phyloP scores from a whole-genome alignment of 2,329 filamentous ascomycete species.

The Anisogramma anomala region DNA sequence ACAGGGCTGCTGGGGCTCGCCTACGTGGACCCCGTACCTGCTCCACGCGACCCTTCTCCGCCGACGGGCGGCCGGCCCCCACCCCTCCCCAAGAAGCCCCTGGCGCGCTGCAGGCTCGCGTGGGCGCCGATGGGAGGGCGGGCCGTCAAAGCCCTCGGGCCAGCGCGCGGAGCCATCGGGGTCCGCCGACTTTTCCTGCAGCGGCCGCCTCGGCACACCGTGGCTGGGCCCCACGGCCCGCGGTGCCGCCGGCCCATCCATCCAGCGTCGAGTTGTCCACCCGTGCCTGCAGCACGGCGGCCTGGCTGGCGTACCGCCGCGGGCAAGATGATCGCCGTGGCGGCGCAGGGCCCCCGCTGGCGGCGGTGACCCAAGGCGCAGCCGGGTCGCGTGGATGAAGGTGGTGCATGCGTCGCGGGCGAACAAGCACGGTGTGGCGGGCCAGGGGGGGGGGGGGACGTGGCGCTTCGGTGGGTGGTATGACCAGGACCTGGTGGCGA shows the following conservation, averaged over 20 bases:
- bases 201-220: too few relatives aligned
- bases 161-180: conserved; percentile 59
- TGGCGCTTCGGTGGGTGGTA: conserved; percentile 46
- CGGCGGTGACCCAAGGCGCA: conserved; percentile 31
- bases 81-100: too few relatives aligned
- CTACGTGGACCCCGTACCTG: conserved; percentile 62
- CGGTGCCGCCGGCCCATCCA: conserved; percentile 54
- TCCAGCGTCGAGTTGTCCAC: conserved; percentile 76
- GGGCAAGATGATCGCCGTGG: conserved; percentile 27
- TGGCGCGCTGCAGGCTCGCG: conserved; percentile 44
- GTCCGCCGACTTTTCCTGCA: too few relatives aligned
- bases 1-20: conserved; percentile 58
- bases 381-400: conserved; percentile 43
- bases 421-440: conserved; percentile 41
- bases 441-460: conserved; percentile 39
- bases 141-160: conserved; percentile 54
- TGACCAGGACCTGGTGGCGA: conserved; percentile 45
- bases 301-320: conserved; percentile 29
- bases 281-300: conserved; percentile 57
- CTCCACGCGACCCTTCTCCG: conserved; percentile 48
- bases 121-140: conserved; percentile 55
- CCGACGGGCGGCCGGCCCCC: conserved; percentile 41
- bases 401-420: conserved; percentile 34
- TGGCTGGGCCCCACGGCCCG: too few relatives aligned
- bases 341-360: conserved; percentile 21